Evolutionary conservation across 73 alveolate genomes (phyloP).

Genomic region (Urostyla sp.): DNA sequence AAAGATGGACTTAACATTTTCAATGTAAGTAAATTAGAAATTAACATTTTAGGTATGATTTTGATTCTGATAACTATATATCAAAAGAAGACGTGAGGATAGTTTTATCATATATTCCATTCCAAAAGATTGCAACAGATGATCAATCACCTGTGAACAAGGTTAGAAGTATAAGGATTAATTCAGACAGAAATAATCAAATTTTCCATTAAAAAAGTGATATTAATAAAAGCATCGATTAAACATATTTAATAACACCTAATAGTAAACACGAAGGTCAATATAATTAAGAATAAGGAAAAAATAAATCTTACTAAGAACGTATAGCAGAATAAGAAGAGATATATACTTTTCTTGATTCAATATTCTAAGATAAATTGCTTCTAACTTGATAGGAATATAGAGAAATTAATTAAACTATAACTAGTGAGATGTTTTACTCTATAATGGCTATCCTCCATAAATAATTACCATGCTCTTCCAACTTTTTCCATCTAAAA

Average conservation of each 20-base stretch:
- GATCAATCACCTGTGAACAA: too few relatives aligned
- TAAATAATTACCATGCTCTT: constrained; percentile 44
- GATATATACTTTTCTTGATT: background rate
- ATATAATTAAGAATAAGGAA: constrained; percentile 44
- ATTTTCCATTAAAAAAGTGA: too few relatives aligned
- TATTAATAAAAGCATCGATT: too few relatives aligned
- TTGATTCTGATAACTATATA: constrained; percentile 43
- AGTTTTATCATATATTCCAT: constrained; percentile 46
- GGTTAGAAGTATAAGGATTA: too few relatives aligned
- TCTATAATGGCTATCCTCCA: constrained; percentile 39
- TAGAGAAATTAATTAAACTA: constrained; percentile 21
- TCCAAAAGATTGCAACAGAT: constrained; percentile 5
- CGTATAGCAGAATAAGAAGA: constrained; percentile 36
- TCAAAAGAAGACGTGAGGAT: constrained; percentile 60
- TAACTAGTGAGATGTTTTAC: constrained; percentile 46
- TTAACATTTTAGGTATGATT: constrained; percentile 56
- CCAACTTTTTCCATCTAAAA: constrained; percentile 37
- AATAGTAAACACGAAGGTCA: constrained; percentile 44
- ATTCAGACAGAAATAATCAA: too few relatives aligned
- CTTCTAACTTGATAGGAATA: constrained; percentile 10
- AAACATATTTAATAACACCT: too few relatives aligned
- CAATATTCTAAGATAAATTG: constrained; percentile 11
- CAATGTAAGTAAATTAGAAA: too few relatives aligned
- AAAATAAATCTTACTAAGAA: constrained; percentile 34
- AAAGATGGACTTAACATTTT: constrained; percentile 23